Conservation (phyloP, 2,329 filamentous ascomycete genomes). For the Aspergillus japonicus region DNA sequence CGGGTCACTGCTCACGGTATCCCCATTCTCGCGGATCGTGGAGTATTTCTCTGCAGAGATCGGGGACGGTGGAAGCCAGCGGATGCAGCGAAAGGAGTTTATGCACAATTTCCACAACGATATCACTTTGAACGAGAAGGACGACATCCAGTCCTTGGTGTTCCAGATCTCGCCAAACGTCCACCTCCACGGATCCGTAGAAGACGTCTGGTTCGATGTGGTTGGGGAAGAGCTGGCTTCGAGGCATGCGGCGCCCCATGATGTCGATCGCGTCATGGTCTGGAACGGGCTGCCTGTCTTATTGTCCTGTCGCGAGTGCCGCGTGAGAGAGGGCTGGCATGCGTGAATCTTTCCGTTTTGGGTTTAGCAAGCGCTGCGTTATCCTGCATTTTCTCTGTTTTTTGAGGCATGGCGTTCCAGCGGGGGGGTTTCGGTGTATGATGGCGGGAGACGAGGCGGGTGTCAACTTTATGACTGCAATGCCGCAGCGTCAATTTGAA, state of each 20-base stretch:
- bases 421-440: neutral
- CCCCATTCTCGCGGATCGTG: conserved; percentile 40
- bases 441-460: neutral
- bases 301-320: conserved; percentile 38
- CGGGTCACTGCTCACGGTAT: conserved; percentile 40
- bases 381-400: neutral
- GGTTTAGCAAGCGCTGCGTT: conserved; percentile 9
- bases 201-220: conserved; percentile 43
- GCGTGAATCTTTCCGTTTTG: conserved; percentile 24
- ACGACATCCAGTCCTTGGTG: conserved; percentile 39
- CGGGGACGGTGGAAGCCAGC: conserved; percentile 41
- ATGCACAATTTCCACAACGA: conserved; percentile 46
- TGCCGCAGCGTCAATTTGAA: too few relatives aligned
- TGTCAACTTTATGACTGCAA: neutral
- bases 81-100: conserved; percentile 43
- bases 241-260: conserved; percentile 33
- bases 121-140: conserved; percentile 36
- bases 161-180: conserved; percentile 32
- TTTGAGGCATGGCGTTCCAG: conserved; percentile 12
- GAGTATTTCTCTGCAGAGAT: conserved; percentile 47
- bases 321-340: conserved; percentile 29
- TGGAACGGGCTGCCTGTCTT: conserved; percentile 37
- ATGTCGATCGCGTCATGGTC: conserved; percentile 33
- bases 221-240: conserved; percentile 32
- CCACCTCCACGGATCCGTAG: conserved; percentile 32